Percentiles rank a stretch among this genome's conserved stretches.
Evolutionary conservation across 306 rosid genomes (phyloP).

Genomic region (Malus sylvestris): DNA sequence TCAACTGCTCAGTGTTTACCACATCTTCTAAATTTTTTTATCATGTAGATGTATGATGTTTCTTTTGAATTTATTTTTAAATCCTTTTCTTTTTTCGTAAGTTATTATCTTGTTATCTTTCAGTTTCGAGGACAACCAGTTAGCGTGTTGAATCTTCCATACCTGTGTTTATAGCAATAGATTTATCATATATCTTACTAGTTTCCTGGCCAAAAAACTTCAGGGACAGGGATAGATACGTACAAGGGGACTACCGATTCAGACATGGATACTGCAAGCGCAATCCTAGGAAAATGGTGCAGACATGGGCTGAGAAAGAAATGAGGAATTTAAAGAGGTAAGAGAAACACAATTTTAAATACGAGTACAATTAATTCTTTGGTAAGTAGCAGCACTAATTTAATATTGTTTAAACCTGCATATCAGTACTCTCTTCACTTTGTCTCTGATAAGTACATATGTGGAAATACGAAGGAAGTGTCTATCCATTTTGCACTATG

Average conservation of each 20-base stretch:
- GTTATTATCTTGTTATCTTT: not conserved
- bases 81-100: not conserved
- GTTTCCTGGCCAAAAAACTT: slow-evolving; percentile 11
- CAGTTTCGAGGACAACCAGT: not conserved
- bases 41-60: not conserved
- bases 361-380: not conserved
- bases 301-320: slow-evolving; percentile 98
- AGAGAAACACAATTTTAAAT: not conserved
- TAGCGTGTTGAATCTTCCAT: not conserved
- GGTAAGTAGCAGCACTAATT: not conserved
- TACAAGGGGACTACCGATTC: slow-evolving; percentile 87
- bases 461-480: no score
- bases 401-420: not conserved
- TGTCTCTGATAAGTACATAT: not conserved
- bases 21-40: not conserved
- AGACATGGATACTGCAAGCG: slow-evolving; percentile 79
- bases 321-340: slow-evolving; percentile 89
- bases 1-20: no score
- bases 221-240: slow-evolving; percentile 95
- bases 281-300: slow-evolving; percentile 95
- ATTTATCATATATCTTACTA: slow-evolving; percentile 13
- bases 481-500: not conserved
- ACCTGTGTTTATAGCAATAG: not conserved
- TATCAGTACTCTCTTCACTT: not conserved
- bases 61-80: not conserved